phyloP scores from a whole-genome alignment of 108 stramenopile genomes.

The Cyclotella cryptica region DNA sequence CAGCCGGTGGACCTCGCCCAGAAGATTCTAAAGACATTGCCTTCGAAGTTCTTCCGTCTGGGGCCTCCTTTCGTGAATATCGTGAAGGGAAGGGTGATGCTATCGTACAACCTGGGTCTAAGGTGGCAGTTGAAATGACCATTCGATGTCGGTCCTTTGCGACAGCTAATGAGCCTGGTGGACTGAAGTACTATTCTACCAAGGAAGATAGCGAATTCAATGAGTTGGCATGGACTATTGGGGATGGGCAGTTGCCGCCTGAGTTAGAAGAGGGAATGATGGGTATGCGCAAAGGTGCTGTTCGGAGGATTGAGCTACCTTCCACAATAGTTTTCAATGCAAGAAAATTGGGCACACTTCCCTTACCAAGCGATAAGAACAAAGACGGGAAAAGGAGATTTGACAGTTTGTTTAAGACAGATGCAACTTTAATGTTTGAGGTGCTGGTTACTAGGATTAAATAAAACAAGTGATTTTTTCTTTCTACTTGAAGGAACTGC shows the following conservation, averaged over 20 bases:
- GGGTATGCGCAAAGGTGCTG: conserved; percentile 59
- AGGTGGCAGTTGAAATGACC: conserved; percentile 81
- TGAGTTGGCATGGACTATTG: conserved; percentile 76
- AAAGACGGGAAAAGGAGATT: conserved; percentile 74
- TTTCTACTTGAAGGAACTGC: not conserved
- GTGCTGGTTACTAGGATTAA: conserved; percentile 77
- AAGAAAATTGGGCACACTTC: conserved; percentile 62
- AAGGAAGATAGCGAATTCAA: conserved; percentile 80
- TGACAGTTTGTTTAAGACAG: conserved; percentile 77
- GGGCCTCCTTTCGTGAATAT: conserved; percentile 71
- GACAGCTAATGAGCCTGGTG: conserved; percentile 77
- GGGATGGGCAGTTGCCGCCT: conserved; percentile 62
- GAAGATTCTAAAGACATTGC: conserved; percentile 65
- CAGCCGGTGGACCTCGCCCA: conserved; percentile 56
- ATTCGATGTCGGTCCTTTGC: conserved; percentile 77
- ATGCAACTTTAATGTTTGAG: conserved; percentile 79
- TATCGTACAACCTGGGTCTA: conserved; percentile 59
- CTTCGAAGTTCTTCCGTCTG: conserved; percentile 62
- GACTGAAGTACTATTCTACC: conserved; percentile 74
- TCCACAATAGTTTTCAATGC: conserved; percentile 70
- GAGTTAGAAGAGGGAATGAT: conserved; percentile 76
- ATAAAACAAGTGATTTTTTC: conserved; percentile 14
- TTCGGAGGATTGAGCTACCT: conserved; percentile 74
- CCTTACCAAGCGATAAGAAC: conserved; percentile 63
- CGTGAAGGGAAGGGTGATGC: conserved; percentile 71